Evolutionary conservation across 2,329 filamentous ascomycete genomes (phyloP).

Genomic region (Colletotrichum sp.): DNA sequence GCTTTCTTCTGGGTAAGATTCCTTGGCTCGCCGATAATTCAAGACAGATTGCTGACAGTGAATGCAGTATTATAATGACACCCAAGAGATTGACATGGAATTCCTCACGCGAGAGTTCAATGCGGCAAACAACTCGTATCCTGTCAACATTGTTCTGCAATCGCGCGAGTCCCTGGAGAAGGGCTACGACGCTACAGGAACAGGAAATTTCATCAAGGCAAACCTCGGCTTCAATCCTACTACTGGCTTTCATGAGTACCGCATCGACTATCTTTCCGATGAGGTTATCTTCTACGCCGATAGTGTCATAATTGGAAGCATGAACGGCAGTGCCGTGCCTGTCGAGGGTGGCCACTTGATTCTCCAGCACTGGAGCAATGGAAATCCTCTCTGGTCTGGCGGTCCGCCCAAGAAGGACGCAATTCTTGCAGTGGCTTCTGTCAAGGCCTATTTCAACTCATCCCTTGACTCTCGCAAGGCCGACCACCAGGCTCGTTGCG

Average conservation of each 20-base stretch:
- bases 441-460: slow-evolving; percentile 83
- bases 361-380: slow-evolving; percentile 81
- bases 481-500: slow-evolving; percentile 45
- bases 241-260: slow-evolving; percentile 74
- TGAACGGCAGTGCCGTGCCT: slow-evolving; percentile 64
- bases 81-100: slow-evolving; percentile 82
- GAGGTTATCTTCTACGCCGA: slow-evolving; percentile 75
- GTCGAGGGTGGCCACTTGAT: slow-evolving; percentile 68
- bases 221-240: slow-evolving; percentile 72
- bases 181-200: slow-evolving; percentile 68
- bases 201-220: slow-evolving; percentile 61
- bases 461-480: slow-evolving; percentile 46
- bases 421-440: slow-evolving; percentile 68
- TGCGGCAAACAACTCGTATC: slow-evolving; percentile 51
- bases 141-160: slow-evolving; percentile 79
- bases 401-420: slow-evolving; percentile 72
- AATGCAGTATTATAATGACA: slow-evolving; percentile 75
- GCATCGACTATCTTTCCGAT: slow-evolving; percentile 73
- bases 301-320: slow-evolving; percentile 58
- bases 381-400: slow-evolving; percentile 72
- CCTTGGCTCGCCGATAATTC: neutral
- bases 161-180: slow-evolving; percentile 61
- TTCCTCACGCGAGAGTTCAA: slow-evolving; percentile 74
- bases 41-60: neutral
- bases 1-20: slow-evolving; percentile 78